These are phyloP conservation scores for Aspergillus heteromorphus DNA, from an alignment of 495 filamentous ascomycete genomes.

Conservation along the genomic window DNA sequence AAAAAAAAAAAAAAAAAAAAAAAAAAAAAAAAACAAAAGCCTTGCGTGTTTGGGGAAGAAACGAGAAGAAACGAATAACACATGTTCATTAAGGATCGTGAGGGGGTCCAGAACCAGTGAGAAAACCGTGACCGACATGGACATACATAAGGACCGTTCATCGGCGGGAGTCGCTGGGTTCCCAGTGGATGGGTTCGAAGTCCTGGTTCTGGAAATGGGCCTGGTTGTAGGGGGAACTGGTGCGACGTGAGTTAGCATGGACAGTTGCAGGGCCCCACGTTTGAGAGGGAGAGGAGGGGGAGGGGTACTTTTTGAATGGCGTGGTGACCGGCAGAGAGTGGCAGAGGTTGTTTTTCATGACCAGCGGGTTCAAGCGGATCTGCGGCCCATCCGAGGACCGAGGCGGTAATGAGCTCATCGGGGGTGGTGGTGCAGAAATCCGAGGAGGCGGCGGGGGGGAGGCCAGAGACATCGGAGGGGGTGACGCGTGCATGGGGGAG, in stretches of 20 bases:
- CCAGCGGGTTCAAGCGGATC: slow-evolving; percentile 44
- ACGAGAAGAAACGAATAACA: too few species aligned
- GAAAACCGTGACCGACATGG: not conserved
- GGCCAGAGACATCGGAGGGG: slow-evolving; percentile 29
- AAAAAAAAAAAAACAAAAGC: too few species aligned
- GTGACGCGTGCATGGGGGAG: slow-evolving; percentile 30
- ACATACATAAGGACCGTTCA: slow-evolving; percentile 4
- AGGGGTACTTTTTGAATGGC: slow-evolving; percentile 41
- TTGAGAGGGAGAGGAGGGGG: not conserved
- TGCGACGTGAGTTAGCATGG: slow-evolving; percentile 48
- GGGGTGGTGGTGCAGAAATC: slow-evolving; percentile 31
- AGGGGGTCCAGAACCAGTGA: not conserved
- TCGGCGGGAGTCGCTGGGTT: slow-evolving; percentile 34
- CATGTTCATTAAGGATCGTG: slow-evolving; percentile 2
- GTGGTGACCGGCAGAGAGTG: slow-evolving; percentile 39
- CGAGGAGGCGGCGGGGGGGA: slow-evolving; percentile 28
- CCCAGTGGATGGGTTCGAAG: slow-evolving; percentile 64
- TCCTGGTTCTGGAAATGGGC: slow-evolving; percentile 80
- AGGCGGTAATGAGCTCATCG: slow-evolving; percentile 33
- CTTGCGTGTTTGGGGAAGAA: not conserved
- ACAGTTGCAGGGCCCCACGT: not conserved
- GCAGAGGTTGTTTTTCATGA: slow-evolving; percentile 43
- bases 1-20: too few species aligned
- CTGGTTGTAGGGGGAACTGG: slow-evolving; percentile 66
- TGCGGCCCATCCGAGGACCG: slow-evolving; percentile 38